Evolutionary conservation across 2,329 filamentous ascomycete species (phyloP).

Genomic region (Triangularia verruculosa): DNA sequence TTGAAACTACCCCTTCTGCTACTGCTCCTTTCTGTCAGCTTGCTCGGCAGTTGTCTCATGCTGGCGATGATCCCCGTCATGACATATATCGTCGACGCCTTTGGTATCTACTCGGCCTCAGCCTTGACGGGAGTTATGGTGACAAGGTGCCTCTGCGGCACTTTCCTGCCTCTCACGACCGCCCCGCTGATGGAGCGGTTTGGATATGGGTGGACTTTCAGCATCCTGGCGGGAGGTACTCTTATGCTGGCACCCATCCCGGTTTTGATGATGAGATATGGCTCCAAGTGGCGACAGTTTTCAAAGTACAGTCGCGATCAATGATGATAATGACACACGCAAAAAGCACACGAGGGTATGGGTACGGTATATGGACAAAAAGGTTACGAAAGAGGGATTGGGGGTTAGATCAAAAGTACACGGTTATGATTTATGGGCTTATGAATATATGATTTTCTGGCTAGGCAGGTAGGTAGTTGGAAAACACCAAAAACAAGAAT

Average conservation of each 20-base stretch:
- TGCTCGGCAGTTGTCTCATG: constrained; percentile 46
- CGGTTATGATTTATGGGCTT: not conserved
- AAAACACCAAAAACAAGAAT: not conserved
- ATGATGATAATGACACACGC: constrained; percentile 10
- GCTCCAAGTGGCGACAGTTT: constrained; percentile 48
- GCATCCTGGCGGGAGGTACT: constrained; percentile 41
- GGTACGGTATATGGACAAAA: not conserved
- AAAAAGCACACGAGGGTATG: not conserved
- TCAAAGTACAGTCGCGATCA: constrained; percentile 47
- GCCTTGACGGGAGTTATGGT: constrained; percentile 57
- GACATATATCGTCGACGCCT: constrained; percentile 57
- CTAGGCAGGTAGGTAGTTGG: not conserved
- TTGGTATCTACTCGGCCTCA: constrained; percentile 53
- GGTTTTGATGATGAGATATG: constrained; percentile 48
- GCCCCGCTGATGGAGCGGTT: constrained; percentile 46
- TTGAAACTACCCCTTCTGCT: constrained; percentile 40
- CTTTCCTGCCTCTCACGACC: constrained; percentile 53
- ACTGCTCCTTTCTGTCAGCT: constrained; percentile 42
- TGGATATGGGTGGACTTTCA: constrained; percentile 53
- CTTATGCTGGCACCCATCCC: constrained; percentile 50
- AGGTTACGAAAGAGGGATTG: not conserved
- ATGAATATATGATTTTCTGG: not conserved
- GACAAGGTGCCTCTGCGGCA: constrained; percentile 52
- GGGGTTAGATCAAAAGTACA: not conserved
- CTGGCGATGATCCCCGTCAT: constrained; percentile 49